phyloP scores from a whole-genome alignment of 169 alveolate species.

The Sarcocystis neurona region DNA sequence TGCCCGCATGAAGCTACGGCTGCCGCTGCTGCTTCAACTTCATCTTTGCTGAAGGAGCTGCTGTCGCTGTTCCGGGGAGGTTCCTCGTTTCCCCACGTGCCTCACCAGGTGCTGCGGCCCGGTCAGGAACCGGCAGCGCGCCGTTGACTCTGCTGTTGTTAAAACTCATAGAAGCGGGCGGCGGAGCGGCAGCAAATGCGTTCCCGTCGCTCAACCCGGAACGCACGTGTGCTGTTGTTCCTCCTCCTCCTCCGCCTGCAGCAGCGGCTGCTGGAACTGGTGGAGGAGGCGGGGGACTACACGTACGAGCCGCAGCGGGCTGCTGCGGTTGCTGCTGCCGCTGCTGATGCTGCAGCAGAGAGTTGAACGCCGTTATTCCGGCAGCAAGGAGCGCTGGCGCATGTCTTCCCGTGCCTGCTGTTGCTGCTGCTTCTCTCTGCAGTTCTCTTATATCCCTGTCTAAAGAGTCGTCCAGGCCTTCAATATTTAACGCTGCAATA shows the following conservation, averaged over 20 bases:
- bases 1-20: too few species aligned
- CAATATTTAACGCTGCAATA: slow-evolving; percentile 53
- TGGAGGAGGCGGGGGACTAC: not conserved
- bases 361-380: not conserved
- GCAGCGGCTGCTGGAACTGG: not conserved
- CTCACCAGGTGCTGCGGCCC: too few species aligned
- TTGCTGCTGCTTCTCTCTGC: slow-evolving; percentile 42
- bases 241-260: not conserved
- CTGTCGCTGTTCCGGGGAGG: too few species aligned
- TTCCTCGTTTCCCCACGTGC: too few species aligned
- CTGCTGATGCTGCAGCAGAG: not conserved
- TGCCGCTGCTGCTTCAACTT: too few species aligned
- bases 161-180: too few species aligned
- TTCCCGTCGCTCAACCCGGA: too few species aligned
- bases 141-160: too few species aligned
- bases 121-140: too few species aligned
- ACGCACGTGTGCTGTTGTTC: too few species aligned
- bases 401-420: not conserved
- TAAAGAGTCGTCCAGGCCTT: slow-evolving; percentile 45
- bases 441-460: slow-evolving; percentile 51
- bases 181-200: too few species aligned
- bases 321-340: not conserved
- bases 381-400: not conserved
- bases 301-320: not conserved
- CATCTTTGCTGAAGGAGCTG: too few species aligned